phyloP scores from a whole-genome alignment of 2,329 filamentous ascomycete species.

The Pseudocercospora fuligena region DNA sequence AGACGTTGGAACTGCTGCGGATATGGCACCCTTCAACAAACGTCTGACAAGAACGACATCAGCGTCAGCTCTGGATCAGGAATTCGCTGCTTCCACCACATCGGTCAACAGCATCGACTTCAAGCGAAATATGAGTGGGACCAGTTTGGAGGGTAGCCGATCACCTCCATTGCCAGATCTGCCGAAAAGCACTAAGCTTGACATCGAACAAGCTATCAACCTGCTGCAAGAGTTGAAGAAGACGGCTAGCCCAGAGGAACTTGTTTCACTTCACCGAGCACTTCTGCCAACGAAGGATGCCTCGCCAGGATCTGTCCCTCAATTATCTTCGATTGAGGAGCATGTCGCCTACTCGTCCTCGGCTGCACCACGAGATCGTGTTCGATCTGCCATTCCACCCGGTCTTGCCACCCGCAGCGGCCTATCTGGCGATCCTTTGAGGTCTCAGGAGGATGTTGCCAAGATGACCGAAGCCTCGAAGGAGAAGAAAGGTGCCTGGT shows the following conservation, averaged over 20 bases:
- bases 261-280: conserved; percentile 49
- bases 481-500: conserved; percentile 24
- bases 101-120: conserved; percentile 24
- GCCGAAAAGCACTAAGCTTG: conserved; percentile 40
- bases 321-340: conserved; percentile 29
- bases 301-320: conserved; percentile 25
- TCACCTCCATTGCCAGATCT: conserved; percentile 13
- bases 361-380: conserved; percentile 16
- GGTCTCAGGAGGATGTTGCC: conserved; percentile 22
- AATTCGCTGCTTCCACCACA: conserved; percentile 14
- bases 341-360: conserved; percentile 20
- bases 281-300: conserved; percentile 41
- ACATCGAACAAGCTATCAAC: conserved; percentile 51
- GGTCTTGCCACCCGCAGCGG: conserved; percentile 40
- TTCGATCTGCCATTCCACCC: conserved; percentile 47
- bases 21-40: conserved; percentile 15
- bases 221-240: conserved; percentile 55
- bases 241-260: conserved; percentile 53
- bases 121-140: conserved; percentile 12
- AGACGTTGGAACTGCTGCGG: conserved; percentile 10
- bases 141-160: conserved; percentile 9
- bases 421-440: conserved; percentile 25
- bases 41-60: conserved; percentile 18
- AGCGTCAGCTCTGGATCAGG: conserved; percentile 16
- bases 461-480: conserved; percentile 9